phyloP scores from a whole-genome alignment of 2,329 filamentous ascomycete species.

The Cercospora sojina region DNA sequence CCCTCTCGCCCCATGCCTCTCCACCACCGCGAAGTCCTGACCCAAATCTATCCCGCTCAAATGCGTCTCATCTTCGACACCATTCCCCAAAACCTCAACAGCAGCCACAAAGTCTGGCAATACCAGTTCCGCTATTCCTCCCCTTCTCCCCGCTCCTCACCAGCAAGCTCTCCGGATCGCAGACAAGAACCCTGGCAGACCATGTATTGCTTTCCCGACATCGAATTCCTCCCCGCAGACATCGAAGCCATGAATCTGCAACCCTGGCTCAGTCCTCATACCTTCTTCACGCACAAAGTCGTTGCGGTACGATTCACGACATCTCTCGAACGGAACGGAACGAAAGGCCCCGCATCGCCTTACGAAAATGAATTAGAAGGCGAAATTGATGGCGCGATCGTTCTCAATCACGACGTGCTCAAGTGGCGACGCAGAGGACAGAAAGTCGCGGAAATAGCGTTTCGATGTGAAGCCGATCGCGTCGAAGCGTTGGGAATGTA shows the following conservation, averaged over 20 bases:
- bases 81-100: constrained; percentile 24
- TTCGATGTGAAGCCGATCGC: constrained; percentile 45
- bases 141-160: background rate
- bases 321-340: constrained; percentile 17
- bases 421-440: constrained; percentile 37
- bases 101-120: constrained; percentile 44
- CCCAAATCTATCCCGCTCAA: constrained; percentile 26
- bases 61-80: constrained; percentile 24
- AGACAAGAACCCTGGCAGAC: constrained; percentile 55
- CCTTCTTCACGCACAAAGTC: constrained; percentile 56
- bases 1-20: constrained; percentile 43
- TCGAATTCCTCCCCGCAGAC: constrained; percentile 62
- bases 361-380: constrained; percentile 20
- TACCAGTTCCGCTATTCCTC: constrained; percentile 38
- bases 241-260: constrained; percentile 60
- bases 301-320: constrained; percentile 46
- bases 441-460: constrained; percentile 41
- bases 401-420: constrained; percentile 29
- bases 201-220: constrained; percentile 64
- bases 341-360: constrained; percentile 21
- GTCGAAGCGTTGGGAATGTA: constrained; percentile 46
- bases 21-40: constrained; percentile 19
- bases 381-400: constrained; percentile 31
- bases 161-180: constrained; percentile 11
- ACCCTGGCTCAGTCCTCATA: constrained; percentile 50